Evolutionary conservation across 768 basidiomycete species (phyloP).

Genomic region (Mycena galopus): DNA sequence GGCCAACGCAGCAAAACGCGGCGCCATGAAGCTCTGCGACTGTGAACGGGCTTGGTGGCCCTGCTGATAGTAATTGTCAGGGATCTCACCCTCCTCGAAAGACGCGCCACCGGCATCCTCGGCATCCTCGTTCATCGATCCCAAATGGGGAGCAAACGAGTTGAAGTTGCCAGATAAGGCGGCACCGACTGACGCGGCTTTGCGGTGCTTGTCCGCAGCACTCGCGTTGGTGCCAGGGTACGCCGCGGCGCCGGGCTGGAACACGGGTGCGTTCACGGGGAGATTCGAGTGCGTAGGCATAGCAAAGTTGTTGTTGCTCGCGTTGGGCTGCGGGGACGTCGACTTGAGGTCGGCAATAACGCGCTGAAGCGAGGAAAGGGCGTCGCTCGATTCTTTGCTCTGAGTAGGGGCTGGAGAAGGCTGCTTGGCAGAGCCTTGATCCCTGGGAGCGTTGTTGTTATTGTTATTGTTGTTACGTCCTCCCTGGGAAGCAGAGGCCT

Average conservation of each 20-base stretch:
- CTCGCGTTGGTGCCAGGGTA: conserved; percentile 60
- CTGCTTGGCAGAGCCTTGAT: conserved; percentile 59
- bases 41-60: conserved; percentile 80
- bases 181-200: conserved; percentile 80
- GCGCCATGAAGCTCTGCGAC: conserved; percentile 89
- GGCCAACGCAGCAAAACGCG: conserved; percentile 87
- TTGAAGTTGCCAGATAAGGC: conserved; percentile 72
- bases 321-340: conserved; percentile 68
- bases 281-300: conserved; percentile 67
- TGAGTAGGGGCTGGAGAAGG: conserved; percentile 63
- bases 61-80: conserved; percentile 65
- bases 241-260: conserved; percentile 75
- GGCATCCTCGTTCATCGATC: conserved; percentile 86
- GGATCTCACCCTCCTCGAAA: conserved; percentile 86
- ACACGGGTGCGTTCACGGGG: conserved; percentile 76
- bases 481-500: conserved; percentile 70
- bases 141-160: conserved; percentile 84
- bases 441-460: conserved; percentile 45
- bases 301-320: conserved; percentile 52
- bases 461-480: conserved; percentile 55
- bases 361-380: conserved; percentile 88
- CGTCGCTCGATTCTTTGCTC: conserved; percentile 78
- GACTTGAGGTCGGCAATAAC: conserved; percentile 96
- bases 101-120: conserved; percentile 68
- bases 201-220: conserved; percentile 78